A percentile compares a stretch with the other conserved stretches of the same genome.
phyloP scores from a whole-genome alignment of 2,329 filamentous ascomycete genomes.

The Epichloe bromicola region DNA sequence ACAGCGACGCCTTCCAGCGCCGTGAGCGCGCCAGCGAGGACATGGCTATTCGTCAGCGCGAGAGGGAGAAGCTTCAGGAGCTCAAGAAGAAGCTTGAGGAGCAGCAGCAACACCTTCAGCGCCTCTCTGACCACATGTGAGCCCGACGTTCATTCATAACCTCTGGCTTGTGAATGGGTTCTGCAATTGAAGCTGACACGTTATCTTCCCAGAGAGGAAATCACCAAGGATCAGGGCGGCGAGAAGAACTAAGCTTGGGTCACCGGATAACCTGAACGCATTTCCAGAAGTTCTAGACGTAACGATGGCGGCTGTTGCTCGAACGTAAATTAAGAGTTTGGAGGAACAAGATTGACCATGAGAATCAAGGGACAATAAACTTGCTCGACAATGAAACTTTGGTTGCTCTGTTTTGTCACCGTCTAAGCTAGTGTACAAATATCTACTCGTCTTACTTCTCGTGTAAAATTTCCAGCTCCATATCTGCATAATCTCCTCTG shows the following conservation, averaged over 20 bases:
- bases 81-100: conserved; percentile 61
- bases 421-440: conserved; percentile 28
- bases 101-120: conserved; percentile 72
- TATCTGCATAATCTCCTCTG: conserved; percentile 3
- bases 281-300: background rate
- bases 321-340: background rate
- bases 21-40: conserved; percentile 83
- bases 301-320: background rate
- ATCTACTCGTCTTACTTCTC: conserved; percentile 13
- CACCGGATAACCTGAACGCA: background rate
- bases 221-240: conserved; percentile 60
- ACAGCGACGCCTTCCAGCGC: conserved; percentile 81
- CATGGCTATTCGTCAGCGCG: conserved; percentile 71
- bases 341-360: background rate
- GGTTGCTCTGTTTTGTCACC: conserved; percentile 10
- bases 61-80: conserved; percentile 76
- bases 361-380: conserved; percentile 6
- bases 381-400: conserved; percentile 11
- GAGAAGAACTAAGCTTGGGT: conserved; percentile 41
- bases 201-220: conserved; percentile 50
- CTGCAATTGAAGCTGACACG: conserved; percentile 1
- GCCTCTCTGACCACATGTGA: conserved; percentile 72
- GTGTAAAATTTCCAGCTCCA: conserved; percentile 7
- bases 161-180: background rate
- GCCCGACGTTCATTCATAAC: conserved; percentile 28